Evolutionary conservation across 441 rosid species (phyloP).

Genomic region (Corymbia calophylla): DNA sequence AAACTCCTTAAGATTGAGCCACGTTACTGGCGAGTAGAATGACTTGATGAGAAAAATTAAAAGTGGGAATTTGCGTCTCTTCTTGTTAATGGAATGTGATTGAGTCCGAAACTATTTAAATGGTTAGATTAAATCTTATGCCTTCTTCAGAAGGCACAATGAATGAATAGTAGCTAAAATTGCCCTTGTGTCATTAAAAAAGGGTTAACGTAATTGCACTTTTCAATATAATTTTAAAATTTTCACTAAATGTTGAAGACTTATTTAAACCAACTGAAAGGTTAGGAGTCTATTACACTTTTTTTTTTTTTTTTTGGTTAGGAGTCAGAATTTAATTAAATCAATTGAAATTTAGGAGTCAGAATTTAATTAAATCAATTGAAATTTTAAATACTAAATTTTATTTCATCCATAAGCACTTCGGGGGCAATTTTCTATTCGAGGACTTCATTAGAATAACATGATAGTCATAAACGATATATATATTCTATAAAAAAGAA

Average conservation of each 20-base stretch:
- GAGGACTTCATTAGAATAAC: not conserved
- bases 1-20: not conserved
- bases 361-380: not conserved
- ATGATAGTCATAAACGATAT: not conserved
- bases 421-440: not conserved
- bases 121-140: not conserved
- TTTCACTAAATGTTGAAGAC: not conserved
- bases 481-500: not conserved
- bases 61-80: too few species aligned
- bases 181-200: not conserved
- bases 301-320: not conserved
- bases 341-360: not conserved
- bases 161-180: not conserved
- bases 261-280: not conserved
- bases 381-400: not conserved
- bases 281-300: not conserved
- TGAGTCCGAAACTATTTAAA: not conserved
- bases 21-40: not conserved
- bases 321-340: not conserved
- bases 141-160: not conserved
- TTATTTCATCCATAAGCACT: not conserved
- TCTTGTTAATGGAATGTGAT: too few species aligned
- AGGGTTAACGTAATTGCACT: not conserved
- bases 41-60: not conserved
- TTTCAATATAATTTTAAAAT: not conserved